Evolutionary conservation across 306 rosid genomes (phyloP), one percentile per base, ranked within the genome.

Genomic region (Aeschynomene evenia): DNA sequence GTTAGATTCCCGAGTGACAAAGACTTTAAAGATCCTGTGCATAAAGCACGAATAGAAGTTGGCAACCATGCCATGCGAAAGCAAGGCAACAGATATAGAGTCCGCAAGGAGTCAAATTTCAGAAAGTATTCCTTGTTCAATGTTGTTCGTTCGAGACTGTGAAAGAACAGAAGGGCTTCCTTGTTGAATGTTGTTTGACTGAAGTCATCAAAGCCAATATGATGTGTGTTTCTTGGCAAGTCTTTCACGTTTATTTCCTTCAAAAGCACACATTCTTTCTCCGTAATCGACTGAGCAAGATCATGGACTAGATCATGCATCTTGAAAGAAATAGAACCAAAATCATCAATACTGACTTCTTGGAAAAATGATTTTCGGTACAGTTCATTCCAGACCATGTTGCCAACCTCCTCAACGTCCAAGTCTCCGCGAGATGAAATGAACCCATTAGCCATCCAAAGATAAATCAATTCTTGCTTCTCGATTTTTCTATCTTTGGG

Each of bases 301-400:
- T 63, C 69, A 9, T 63, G 54, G 34, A 63, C 39, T 13, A 42
- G 39, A 42, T 42, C 69, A 24, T 42, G 69, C 39, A 63, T 63
- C 54, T 23, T 63, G 52, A 42, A 63, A 42, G 4, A 42, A 42
- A 63, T 23, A 37, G 11, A 2, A 7, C 39, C 23, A 0, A n/a
- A 6, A n/a, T 28, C 31, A 28, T 28, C 31, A 6, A 28, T 28
- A 4, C 31, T 28, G 31, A 28, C 31, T 3, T 28, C 31, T 28
- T 28, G 31, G 31, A 28, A 28, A 6, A 28, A 28, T 28, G 31
- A 28, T 4, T 28, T 28, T 7, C 1, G 21, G 52, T 7, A 46
- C 21, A 46, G 6, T 46, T 46, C 7, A 46, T 46, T 46, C 21
- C 7, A 15, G 16, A 46, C 18, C 22, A 4, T 15, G 2, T 46